These are phyloP conservation scores for Solanum chiquidenum DNA, from an alignment of 257 asterid species.

Conservation along the genomic window DNA sequence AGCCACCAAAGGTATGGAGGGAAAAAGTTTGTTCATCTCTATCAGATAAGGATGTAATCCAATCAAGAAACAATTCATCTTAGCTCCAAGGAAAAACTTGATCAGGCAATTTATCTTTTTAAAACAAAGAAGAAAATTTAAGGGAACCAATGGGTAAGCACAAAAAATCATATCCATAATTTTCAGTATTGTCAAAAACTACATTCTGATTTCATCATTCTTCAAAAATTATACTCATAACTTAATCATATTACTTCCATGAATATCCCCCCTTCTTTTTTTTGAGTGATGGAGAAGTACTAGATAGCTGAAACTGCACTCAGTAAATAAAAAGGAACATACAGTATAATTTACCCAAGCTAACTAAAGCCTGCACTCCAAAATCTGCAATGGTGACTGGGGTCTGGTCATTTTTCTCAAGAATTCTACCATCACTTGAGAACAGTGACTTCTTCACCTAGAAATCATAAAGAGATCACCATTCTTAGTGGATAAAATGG, in stretches of 20 bases:
- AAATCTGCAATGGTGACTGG: conserved; percentile 96
- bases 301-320: not conserved
- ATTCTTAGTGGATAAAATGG: not conserved
- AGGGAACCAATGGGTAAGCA: not conserved
- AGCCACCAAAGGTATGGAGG: conserved; percentile 86
- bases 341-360: conserved; percentile 49
- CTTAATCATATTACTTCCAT: not conserved
- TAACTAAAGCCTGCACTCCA: conserved; percentile 94
- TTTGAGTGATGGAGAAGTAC: not conserved
- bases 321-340: not conserved
- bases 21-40: conserved; percentile 72
- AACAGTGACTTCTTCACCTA: conserved; percentile 77
- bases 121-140: not conserved
- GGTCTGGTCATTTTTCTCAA: conserved; percentile 67
- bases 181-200: not conserved
- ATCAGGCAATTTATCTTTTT: not conserved
- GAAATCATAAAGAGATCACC: not conserved
- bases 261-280: not conserved
- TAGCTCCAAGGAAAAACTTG: not conserved
- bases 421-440: conserved; percentile 43
- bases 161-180: not conserved
- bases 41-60: not conserved
- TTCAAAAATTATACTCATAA: not conserved
- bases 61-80: not conserved
- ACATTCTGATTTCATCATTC: not conserved